Evolutionary conservation across 257 asterid genomes (phyloP), one percentile per base, ranked within the genome.

Genomic region (Nicotiana benthamiana): DNA sequence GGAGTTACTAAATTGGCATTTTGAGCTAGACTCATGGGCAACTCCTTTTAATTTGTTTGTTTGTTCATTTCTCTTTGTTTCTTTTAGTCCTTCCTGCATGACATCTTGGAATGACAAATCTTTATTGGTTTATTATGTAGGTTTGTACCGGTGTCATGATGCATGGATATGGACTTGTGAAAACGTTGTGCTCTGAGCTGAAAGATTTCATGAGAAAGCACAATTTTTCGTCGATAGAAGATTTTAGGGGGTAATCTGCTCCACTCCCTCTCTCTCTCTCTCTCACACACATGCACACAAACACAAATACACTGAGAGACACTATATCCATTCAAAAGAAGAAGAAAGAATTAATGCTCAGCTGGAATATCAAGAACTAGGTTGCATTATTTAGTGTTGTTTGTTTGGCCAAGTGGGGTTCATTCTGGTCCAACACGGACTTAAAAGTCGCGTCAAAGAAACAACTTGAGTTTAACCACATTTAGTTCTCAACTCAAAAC

Each of bases 71-170:
- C 30, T 43, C 48, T 22, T 3, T 12, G 15, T 13, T 13, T 6
- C 32, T 5, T 5, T 68, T n/a, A 5, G 51, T 68, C 56, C 20
- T 68, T 24, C 24, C 4, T 12, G 56, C 30, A 36, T 20, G 36
- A 48, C 20, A 22, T 72, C n/a, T 72, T 46, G 36, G 59, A 43
- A 43, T 46, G 59, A 70, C 16, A 72, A 36, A 6, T 28, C 36
- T 2, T 59, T 15, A n/a, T 62, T 36, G 28, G 1, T 54, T 40
- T 27, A 62, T 70, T 20, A 24, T 34, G 22, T 54, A 90, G 98
- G 97, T 94, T 46, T 94, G 98, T 88, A 93, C 98, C 1, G 97
- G 97, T 68, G 98, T 94, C 36, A 94, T 94, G 98, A 90, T 94
- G 97, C 97, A 92, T 26, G 98, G 97, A 48, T 93, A 94, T 75